Base-by-base conservation (phyloP, 257 asterid species). In the Solanum neorickii region DNA sequence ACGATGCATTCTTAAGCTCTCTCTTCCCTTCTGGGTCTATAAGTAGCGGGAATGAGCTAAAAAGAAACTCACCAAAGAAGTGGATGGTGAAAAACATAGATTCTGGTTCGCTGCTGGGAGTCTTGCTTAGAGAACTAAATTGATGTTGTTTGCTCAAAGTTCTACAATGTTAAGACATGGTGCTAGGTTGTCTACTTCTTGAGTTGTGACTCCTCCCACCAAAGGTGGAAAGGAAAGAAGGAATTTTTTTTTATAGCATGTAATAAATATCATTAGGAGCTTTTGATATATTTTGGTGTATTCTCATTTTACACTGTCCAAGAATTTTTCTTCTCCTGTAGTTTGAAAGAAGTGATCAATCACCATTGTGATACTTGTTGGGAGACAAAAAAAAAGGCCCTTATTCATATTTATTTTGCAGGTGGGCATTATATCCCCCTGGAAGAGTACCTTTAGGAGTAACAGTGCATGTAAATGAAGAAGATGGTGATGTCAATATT, bases 351-450 rank as follows among this genome's bases (percentile, higher is more conserved):
- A 47, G 85, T 47, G 42, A 47, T 47, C 47, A 29, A 27, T 80
- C 44, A 49, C 85, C 69, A 80, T 10, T 47, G 29, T 11, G 18
- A 29, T 80, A 31, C 85, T 80, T 46, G 41, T 49, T 31, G 44
- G 68, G 23, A 35, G 68, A 29, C 5, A 47, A 18, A 29, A 78
- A 78, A 78, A 29, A 80, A 29, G 44, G 69, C 59, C 20, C 35
- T 11, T 80, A 18, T 16, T 49, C 27, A 47, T 80, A 27, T 80
- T 47, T 80, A 47, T 80, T 80, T 47, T 47, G 92, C 87, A 97
- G 99, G 95, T 97, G 99, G 99, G 99, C 99, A 25, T 87, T 97
- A 92, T 97, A 97, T 96, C 99, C 99, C 88, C 99, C 99, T 5
- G 99, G 99, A 87, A 95, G 94, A 91, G 99, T 97, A 88, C 99